Evolutionary conservation across 495 filamentous ascomycete genomes (phyloP).

Genomic region (Wilcoxina mikolae): DNA sequence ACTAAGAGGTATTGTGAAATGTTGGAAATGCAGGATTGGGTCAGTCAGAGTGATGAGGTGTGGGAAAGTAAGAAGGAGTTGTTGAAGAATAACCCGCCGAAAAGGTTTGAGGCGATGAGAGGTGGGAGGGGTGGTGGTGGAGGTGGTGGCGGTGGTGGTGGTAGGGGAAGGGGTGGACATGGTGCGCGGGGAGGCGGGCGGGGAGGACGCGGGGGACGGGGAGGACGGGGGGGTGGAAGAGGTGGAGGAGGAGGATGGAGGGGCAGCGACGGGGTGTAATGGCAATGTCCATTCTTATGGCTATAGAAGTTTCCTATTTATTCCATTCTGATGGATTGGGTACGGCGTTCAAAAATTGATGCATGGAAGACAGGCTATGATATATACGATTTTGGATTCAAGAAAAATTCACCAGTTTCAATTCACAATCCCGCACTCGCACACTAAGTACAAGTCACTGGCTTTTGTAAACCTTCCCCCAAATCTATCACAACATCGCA

Average conservation of each 20-base stretch:
- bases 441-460: no score
- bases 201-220: conserved; percentile 30
- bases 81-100: conserved; percentile 27
- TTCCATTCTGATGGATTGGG: no score
- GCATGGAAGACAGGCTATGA: no score
- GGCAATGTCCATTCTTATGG: neutral
- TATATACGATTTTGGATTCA: no score
- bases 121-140: conserved; percentile 26
- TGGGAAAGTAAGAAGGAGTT: conserved; percentile 37
- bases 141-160: conserved; percentile 18
- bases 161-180: conserved; percentile 20
- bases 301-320: no score
- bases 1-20: conserved; percentile 63
- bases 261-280: no score
- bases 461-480: no score
- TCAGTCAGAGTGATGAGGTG: conserved; percentile 56
- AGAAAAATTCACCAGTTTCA: no score
- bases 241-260: conserved; percentile 13
- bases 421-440: no score
- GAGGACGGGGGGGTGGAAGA: conserved; percentile 29
- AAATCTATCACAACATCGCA: no score
- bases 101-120: conserved; percentile 23
- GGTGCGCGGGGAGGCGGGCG: conserved; percentile 26
- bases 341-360: no score
- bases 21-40: conserved; percentile 61